Percentiles rank a stretch among this genome's conserved stretches.
Evolutionary conservation across 352 stramenopile species (phyloP).

Genomic region (Pythium angustatum): DNA sequence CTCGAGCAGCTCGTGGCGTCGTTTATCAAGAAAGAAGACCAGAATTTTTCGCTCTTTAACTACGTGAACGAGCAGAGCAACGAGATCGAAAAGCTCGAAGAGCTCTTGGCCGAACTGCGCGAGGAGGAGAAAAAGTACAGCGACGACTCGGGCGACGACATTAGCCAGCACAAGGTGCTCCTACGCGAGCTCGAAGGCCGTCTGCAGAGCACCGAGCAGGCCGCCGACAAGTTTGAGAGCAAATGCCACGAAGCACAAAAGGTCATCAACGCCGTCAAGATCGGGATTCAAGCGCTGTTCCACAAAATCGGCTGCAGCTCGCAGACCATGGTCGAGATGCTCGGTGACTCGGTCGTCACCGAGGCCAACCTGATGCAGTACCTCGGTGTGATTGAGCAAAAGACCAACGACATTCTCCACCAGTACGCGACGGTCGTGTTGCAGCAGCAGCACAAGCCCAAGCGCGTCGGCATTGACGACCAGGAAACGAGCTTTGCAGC

Average conservation of each 20-base stretch:
- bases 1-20: slow-evolving; percentile 91
- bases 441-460: slow-evolving; percentile 41
- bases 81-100: slow-evolving; percentile 92
- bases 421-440: slow-evolving; percentile 66
- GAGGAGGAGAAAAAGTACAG: slow-evolving; percentile 87
- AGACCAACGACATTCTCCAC: slow-evolving; percentile 92
- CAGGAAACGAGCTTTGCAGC: slow-evolving; percentile 42
- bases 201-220: slow-evolving; percentile 74
- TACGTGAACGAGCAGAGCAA: slow-evolving; percentile 95
- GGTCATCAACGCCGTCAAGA: slow-evolving; percentile 90
- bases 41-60: slow-evolving; percentile 97
- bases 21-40: slow-evolving; percentile 96
- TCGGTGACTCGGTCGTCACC: slow-evolving; percentile 87
- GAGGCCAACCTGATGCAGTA: slow-evolving; percentile 96
- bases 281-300: slow-evolving; percentile 74
- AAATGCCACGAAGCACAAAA: slow-evolving; percentile 89
- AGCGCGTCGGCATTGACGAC: slow-evolving; percentile 37
- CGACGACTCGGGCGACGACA: slow-evolving; percentile 83
- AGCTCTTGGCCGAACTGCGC: slow-evolving; percentile 66
- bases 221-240: slow-evolving; percentile 89
- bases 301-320: slow-evolving; percentile 82
- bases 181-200: slow-evolving; percentile 86
- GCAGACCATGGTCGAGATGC: slow-evolving; percentile 81
- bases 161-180: slow-evolving; percentile 89
- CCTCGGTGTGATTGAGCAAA: slow-evolving; percentile 94